Evolutionary conservation across 2,329 filamentous ascomycete species (phyloP), one percentile per base, ranked within the genome.

Genomic region (Ceratocystis albifundus): DNA sequence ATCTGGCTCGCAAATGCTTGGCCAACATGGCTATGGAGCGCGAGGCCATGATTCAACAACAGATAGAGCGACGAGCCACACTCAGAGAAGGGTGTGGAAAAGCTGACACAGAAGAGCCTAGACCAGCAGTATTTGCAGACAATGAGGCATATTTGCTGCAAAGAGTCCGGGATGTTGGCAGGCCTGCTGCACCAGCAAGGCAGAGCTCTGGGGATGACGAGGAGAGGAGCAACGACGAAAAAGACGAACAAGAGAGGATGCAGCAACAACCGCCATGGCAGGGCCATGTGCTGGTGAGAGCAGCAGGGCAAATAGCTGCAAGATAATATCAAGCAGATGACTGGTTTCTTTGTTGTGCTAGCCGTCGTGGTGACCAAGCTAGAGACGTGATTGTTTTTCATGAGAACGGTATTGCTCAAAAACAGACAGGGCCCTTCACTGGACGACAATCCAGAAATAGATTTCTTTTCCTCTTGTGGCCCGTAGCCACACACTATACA

Each of bases 71-170:
- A 57, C 50, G 66, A 67, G 50, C 30, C 61, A 17, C 63, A 48
- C 32, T 41, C 20, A 41, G 36, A 45, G 53, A 65, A 7, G 64
- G 17, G 6, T 22, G 57, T 12, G 25, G n/a, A 32, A 36, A 32
- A 22, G 59, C 32, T 20, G 44, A 61, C 44, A 65, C 41, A 17
- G 61, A 61, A 41, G 65, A 66, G 30, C 45, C 45, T 10, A 45
- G 63, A n/a, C 17, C 20, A 3, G 45, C 25, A 7, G 61, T 46
- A 22, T 32, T 63, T 32, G 30, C 25, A 30, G 61, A 63, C 5
- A 53, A 69, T 28, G 63, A 61, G 20, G 64, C 64, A 36, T 69
- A 66, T 57, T 45, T 69, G 8, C 55, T 67, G 10, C 66, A 67
- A 36, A 66, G 64, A 66, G 68, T 62, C n/a, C 59, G 66, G 45